Conservation (phyloP, 1,139 yeast genomes). For the Yarrowia galli region DNA sequence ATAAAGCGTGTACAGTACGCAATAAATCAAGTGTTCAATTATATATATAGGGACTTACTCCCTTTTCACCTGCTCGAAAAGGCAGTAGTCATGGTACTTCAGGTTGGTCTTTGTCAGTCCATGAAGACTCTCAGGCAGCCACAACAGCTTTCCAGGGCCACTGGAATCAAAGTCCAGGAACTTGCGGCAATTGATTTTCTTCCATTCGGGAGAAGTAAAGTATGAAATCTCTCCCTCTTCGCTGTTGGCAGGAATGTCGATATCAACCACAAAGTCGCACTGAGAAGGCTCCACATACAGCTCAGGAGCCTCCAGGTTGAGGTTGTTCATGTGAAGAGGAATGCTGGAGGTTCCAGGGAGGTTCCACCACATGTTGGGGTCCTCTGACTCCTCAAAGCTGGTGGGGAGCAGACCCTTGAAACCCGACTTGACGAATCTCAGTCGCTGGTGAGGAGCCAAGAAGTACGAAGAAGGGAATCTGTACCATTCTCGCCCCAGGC, state of each 20-base stretch:
- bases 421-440: slow-evolving; percentile 75
- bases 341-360: slow-evolving; percentile 50
- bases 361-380: slow-evolving; percentile 46
- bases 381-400: slow-evolving; percentile 64
- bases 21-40: background rate
- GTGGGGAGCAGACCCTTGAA: slow-evolving; percentile 91
- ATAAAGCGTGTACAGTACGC: no score
- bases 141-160: slow-evolving; percentile 54
- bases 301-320: slow-evolving; percentile 57
- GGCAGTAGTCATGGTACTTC: slow-evolving; percentile 48
- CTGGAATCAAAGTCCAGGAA: slow-evolving; percentile 53
- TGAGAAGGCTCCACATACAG: slow-evolving; percentile 45
- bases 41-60: background rate
- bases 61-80: slow-evolving; percentile 42
- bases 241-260: slow-evolving; percentile 45
- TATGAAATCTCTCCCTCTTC: slow-evolving; percentile 46
- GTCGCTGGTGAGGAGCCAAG: slow-evolving; percentile 64
- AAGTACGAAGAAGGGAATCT: slow-evolving; percentile 90
- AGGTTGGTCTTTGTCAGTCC: slow-evolving; percentile 43
- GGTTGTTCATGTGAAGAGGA: slow-evolving; percentile 76
- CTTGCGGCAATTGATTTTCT: slow-evolving; percentile 48
- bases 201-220: slow-evolving; percentile 49
- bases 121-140: slow-evolving; percentile 49
- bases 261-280: slow-evolving; percentile 53
- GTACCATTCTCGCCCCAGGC: slow-evolving; percentile 95